Base-by-base conservation (phyloP, 225 moss, liverwort and hornwort species). In the Sphagnum contortum region DNA sequence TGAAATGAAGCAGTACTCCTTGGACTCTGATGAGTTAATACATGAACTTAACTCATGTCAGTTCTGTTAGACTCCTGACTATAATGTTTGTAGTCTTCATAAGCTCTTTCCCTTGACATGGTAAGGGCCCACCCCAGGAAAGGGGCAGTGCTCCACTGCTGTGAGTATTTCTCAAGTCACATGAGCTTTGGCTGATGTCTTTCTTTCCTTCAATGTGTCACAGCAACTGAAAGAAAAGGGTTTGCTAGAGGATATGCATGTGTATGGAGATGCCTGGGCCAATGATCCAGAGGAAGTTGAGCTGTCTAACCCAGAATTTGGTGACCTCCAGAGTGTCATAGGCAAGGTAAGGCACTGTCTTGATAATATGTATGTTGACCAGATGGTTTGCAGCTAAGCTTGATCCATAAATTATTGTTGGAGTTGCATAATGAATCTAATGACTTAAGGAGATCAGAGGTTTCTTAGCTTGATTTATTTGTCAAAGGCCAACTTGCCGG, bases 171-270 rank as follows among this genome's bases (percentile, higher is more conserved):
- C 29, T 29, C 29, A 29, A 29, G 29, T 29, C 29, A 29, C 29
- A 29, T 29, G 47, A 14, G 45, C 47, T 7, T 63, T 63, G 6
- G 48, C 45, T 14, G 46, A 44, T 0, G 8, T 48, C n/a, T 46
- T 14, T 48, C 48, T 50, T n/a, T 65, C 6, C 12, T 50, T 5
- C 12, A 50, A 65, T 66, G 55, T 68, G 61, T 47, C 73, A 51
- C 82, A 86, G 87, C 78, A 83, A 81, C 73, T 87, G 78, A 74
- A 76, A 70, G 87, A 87, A 65, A 81, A 68, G 67, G 84, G 87
- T 3, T 64, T 87, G 66, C 79, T 83, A 49, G 87, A 84, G 63
- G 87, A 76, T 60, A 81, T 87, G 70, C 66, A 59, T 8, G 60
- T 87, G 45, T 87, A 80, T 68, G 81, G 84, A 45, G 81, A 81